A percentile compares a stretch with the other conserved stretches of the same genome.
Conservation (phyloP, 768 basidiomycete species). For the Phanerochaete carnosa region DNA sequence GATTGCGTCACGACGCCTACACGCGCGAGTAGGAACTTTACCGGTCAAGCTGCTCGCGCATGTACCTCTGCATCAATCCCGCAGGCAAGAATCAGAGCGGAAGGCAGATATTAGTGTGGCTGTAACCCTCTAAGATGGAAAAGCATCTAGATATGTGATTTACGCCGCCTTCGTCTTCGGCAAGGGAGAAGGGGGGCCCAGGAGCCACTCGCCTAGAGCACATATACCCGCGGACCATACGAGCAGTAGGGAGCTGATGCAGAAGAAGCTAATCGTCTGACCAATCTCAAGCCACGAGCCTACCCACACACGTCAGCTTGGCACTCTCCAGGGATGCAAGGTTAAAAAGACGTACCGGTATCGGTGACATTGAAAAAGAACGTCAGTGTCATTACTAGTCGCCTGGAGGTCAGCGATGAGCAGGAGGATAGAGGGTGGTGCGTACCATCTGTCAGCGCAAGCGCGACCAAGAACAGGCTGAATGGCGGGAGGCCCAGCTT, state of each 20-base stretch:
- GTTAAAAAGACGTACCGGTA: constrained; percentile 44
- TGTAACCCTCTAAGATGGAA: no score
- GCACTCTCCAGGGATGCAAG: not conserved
- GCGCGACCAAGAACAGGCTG: constrained; percentile 73
- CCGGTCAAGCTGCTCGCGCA: no score
- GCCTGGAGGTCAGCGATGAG: not conserved
- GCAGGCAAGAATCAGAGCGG: no score
- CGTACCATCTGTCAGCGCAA: constrained; percentile 69
- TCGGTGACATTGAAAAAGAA: constrained; percentile 86
- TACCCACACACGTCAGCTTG: constrained; percentile 16
- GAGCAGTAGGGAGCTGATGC: constrained; percentile 74
- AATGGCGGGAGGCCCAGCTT: constrained; percentile 70
- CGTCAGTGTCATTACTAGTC: constrained; percentile 70
- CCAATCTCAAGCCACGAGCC: constrained; percentile 91
- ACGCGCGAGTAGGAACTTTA: no score
- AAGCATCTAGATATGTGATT: not conserved
- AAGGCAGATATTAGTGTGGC: no score
- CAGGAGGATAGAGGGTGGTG: constrained; percentile 5
- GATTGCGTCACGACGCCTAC: no score
- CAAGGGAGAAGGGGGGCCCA: constrained; percentile 27
- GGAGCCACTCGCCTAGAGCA: constrained; percentile 66
- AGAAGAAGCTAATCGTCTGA: constrained; percentile 85
- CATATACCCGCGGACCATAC: constrained; percentile 80
- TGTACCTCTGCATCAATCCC: no score
- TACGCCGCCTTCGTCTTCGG: constrained; percentile 1